phyloP scores from a whole-genome alignment of 2,329 filamentous ascomycete species.

The Fusarium marasasianum region DNA sequence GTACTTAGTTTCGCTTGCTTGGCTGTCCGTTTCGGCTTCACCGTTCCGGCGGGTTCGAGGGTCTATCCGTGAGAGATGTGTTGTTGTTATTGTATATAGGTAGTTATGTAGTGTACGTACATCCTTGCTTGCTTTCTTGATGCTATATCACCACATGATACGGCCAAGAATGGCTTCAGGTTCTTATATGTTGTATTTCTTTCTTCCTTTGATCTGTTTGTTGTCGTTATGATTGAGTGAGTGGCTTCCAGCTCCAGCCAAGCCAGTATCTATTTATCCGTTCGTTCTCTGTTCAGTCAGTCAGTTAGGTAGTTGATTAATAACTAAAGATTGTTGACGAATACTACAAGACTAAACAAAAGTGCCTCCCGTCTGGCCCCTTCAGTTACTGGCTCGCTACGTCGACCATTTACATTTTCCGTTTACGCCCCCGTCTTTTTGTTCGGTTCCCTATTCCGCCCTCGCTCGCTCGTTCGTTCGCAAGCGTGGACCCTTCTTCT shows the following conservation, averaged over 20 bases:
- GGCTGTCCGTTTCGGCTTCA: constrained; percentile 27
- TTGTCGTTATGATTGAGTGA: background rate
- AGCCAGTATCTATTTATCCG: background rate
- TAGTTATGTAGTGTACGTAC: background rate
- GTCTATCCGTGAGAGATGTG: background rate
- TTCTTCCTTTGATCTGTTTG: background rate
- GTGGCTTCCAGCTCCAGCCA: background rate
- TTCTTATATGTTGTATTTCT: constrained; percentile 6
- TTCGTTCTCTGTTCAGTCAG: background rate
- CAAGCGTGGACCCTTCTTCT: constrained; percentile 10
- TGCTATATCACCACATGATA: background rate
- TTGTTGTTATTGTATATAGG: background rate
- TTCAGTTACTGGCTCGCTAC: constrained; percentile 24
- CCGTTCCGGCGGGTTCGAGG: constrained; percentile 19
- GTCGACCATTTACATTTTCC: constrained; percentile 28
- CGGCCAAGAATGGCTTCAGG: background rate
- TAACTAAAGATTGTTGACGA: background rate
- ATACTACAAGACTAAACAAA: background rate
- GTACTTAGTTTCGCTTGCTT: background rate
- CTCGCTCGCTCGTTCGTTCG: background rate
- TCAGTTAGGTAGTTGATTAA: background rate
- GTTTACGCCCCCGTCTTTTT: constrained; percentile 3
- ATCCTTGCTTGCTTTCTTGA: background rate
- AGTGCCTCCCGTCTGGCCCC: background rate
- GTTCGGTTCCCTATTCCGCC: constrained; percentile 34